These are phyloP conservation scores for Fermentozyma sake DNA, from an alignment of 1,139 yeast species.

Conservation along the genomic window DNA sequence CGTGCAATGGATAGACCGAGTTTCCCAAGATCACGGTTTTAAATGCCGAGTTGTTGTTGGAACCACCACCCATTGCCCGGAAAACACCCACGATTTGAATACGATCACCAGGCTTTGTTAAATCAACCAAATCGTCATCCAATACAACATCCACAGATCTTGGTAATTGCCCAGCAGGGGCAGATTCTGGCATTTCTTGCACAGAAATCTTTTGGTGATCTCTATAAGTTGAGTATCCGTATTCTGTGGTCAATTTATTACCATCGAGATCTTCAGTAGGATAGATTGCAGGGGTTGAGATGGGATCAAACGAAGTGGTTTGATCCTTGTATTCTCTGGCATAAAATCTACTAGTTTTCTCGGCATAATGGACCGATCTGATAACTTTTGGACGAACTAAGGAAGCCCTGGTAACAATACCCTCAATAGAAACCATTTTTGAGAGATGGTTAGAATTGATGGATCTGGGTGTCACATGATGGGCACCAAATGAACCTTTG, in stretches of 20 bases:
- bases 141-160: slow-evolving; percentile 85
- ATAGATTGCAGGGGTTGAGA: slow-evolving; percentile 79
- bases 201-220: slow-evolving; percentile 93
- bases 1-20: slow-evolving; percentile 83
- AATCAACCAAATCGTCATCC: slow-evolving; percentile 92
- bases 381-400: slow-evolving; percentile 89
- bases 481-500: slow-evolving; percentile 89
- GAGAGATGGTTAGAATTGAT: slow-evolving; percentile 74
- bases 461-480: slow-evolving; percentile 83
- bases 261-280: slow-evolving; percentile 95
- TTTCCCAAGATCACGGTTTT: slow-evolving; percentile 79
- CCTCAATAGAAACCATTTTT: slow-evolving; percentile 84
- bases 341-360: slow-evolving; percentile 75
- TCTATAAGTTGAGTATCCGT: slow-evolving; percentile 87
- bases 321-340: slow-evolving; percentile 92
- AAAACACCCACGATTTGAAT: slow-evolving; percentile 92
- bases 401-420: slow-evolving; percentile 92
- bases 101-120: slow-evolving; percentile 94
- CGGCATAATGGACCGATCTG: slow-evolving; percentile 92
- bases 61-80: slow-evolving; percentile 84
- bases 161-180: slow-evolving; percentile 98
- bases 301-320: slow-evolving; percentile 85
- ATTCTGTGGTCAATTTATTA: slow-evolving; percentile 81
- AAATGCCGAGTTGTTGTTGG: slow-evolving; percentile 63
- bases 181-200: slow-evolving; percentile 98